A percentile compares a stretch with the other conserved stretches of the same genome.
These are phyloP conservation scores for Purshia tridentata DNA, from an alignment of 306 rosid genomes.

Conservation along the genomic window DNA sequence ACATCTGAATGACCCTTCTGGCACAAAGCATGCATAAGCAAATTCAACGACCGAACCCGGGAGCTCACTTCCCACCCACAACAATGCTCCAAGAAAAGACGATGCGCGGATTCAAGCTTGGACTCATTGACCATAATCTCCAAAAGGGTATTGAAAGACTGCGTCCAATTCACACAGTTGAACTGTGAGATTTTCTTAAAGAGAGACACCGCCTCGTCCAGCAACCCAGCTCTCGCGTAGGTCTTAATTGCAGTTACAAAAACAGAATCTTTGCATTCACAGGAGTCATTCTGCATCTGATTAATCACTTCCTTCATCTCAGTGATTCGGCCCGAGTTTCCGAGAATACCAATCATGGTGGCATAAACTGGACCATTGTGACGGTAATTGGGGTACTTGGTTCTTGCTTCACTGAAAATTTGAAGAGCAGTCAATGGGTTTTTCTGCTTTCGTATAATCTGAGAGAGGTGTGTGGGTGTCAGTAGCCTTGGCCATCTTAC, in stretches of 20 bases:
- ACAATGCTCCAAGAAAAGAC: conserved; percentile 35
- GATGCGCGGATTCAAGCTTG: conserved; percentile 32
- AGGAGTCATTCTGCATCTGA: conserved; percentile 41
- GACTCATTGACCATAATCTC: conserved; percentile 38
- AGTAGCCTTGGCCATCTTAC: conserved; percentile 46
- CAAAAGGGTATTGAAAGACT: conserved; percentile 43
- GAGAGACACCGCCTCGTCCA: conserved; percentile 33
- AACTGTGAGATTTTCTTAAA: conserved; percentile 35
- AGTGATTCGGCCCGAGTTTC: conserved; percentile 31
- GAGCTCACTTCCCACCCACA: conserved; percentile 44
- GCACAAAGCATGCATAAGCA: conserved; percentile 38
- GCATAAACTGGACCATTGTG: conserved; percentile 47
- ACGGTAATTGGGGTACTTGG: conserved; percentile 38
- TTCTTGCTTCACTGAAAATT: conserved; percentile 38
- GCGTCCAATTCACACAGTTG: conserved; percentile 45
- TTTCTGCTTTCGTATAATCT: conserved; percentile 40
- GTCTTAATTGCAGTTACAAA: conserved; percentile 39
- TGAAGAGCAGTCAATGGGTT: conserved; percentile 41
- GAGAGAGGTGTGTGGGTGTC: conserved; percentile 40
- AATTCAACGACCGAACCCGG: conserved; percentile 33
- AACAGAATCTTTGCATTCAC: conserved; percentile 41
- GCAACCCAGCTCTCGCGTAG: conserved; percentile 32
- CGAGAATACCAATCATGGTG: conserved; percentile 38
- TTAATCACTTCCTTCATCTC: conserved; percentile 27
- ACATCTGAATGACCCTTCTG: conserved; percentile 34